Evolutionary conservation across 257 asterid species (phyloP), one percentile per base, ranked within the genome.

Genomic region (Primulina tabacum): DNA sequence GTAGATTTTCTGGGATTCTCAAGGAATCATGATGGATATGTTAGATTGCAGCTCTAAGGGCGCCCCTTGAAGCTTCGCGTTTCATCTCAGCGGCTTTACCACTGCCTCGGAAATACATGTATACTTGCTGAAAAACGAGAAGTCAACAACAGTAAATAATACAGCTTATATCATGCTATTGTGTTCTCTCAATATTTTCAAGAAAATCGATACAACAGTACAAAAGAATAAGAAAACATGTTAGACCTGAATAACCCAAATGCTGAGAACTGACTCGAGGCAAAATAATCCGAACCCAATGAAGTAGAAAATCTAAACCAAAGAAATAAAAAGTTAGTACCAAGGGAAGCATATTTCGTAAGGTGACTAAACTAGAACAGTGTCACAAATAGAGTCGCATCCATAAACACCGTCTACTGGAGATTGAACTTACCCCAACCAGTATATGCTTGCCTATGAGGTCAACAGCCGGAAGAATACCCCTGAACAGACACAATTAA

Each of bases 201-300:
- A 43, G 53, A 43, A 43, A 43, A 43, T 43, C 53, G 1, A 43
- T 12, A 43, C 53, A 43, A 43, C 53, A 4, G n/a, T 43, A 43
- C 53, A 12, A 11, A 24, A 47, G 43, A 62, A 12, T 17, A 29
- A 6, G 53, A 30, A 0, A 7, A 53, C 35, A 20, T 17, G 30
- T 11, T 21, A 43, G 26, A 84, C 89, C 89, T 84, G 89, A 76
- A 84, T 80, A 78, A 84, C 89, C 89, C 89, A 84, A 58, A 84
- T 35, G 82, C 85, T 84, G 62, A 84, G 72, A 38, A 84, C 76
- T n/a, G 89, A 73, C 61, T 84, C 87, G 11, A 84, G 79, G 72
- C 87, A 84, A 84, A 84, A 84, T 5, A 84, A 65, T 34, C 85
- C 89, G 35, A 84, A 84, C 17, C 89, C 89, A 55, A 84, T 79